Evolutionary conservation across 441 rosid species (phyloP).

Genomic region (Sinapis alba): DNA sequence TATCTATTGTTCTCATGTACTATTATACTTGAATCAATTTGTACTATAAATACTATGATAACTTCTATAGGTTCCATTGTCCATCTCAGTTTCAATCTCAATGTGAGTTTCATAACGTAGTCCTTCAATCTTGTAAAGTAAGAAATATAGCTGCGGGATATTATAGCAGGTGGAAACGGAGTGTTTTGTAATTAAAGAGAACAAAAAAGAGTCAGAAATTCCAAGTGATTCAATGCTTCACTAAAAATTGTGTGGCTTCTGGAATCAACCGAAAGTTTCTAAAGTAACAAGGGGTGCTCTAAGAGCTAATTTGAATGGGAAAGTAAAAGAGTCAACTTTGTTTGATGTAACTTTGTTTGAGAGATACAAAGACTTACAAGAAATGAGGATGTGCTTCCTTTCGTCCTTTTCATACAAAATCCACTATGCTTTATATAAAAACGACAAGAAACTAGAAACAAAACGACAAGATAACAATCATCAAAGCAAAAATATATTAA

Average conservation of each 20-base stretch:
- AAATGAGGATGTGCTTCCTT: slow-evolving; percentile 16
- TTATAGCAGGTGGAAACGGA: slow-evolving; percentile 57
- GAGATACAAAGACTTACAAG: slow-evolving; percentile 13
- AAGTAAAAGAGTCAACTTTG: background rate
- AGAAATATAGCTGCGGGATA: too few relatives aligned
- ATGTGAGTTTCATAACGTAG: background rate
- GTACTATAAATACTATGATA: background rate
- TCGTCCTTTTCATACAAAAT: slow-evolving; percentile 26
- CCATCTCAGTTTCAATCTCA: background rate
- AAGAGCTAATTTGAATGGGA: background rate
- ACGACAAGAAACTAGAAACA: slow-evolving; percentile 15
- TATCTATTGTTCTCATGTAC: background rate
- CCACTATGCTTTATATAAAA: slow-evolving; percentile 18
- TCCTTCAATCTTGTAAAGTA: background rate
- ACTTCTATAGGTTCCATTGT: background rate
- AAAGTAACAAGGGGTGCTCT: too few relatives aligned
- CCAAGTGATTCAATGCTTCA: background rate
- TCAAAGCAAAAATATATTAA: too few relatives aligned
- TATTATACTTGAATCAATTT: background rate
- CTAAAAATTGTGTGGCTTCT: slow-evolving; percentile 22
- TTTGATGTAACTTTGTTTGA: slow-evolving; percentile 8
- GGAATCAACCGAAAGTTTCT: too few relatives aligned
- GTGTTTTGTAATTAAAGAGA: slow-evolving; percentile 39
- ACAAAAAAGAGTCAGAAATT: background rate
- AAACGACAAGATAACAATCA: slow-evolving; percentile 7